Evolutionary conservation across 306 rosid genomes (phyloP).

Genomic region (Cicer cuneatum): DNA sequence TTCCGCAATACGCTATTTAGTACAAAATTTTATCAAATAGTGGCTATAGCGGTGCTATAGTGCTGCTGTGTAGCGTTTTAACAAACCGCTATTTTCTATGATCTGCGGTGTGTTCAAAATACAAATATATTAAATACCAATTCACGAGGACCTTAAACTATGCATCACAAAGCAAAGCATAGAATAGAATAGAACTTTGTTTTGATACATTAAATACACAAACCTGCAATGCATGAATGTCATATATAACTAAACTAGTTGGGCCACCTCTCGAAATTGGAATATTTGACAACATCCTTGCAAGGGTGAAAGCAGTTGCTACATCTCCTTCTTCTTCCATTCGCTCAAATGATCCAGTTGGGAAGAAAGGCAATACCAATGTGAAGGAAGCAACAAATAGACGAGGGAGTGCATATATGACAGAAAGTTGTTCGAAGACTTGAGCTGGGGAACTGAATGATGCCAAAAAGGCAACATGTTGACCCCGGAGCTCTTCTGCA

Average conservation of each 20-base stretch:
- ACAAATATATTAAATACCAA: background rate
- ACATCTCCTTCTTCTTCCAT: constrained; percentile 99
- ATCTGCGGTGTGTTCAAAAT: background rate
- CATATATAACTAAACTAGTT: constrained; percentile 86
- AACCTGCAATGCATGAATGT: constrained; percentile 98
- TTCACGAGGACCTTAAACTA: constrained; percentile 5
- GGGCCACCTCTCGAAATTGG: constrained; percentile 99
- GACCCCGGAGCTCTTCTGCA: constrained; percentile 94
- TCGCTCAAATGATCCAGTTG: constrained; percentile 97
- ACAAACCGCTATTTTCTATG: too few species aligned
- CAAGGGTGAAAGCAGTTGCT: constrained; percentile 96
- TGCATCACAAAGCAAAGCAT: constrained; percentile 26
- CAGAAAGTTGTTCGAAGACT: constrained; percentile 95
- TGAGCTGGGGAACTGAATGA: constrained; percentile 92
- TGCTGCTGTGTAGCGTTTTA: too few species aligned
- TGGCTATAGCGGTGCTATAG: too few species aligned
- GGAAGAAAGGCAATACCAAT: constrained; percentile 94
- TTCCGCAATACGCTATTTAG: too few species aligned
- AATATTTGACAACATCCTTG: constrained; percentile 90
- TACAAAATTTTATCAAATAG: too few species aligned
- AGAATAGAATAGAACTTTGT: constrained; percentile 18
- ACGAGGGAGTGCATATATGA: constrained; percentile 86
- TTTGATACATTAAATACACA: constrained; percentile 39
- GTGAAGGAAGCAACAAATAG: constrained; percentile 94
- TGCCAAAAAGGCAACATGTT: constrained; percentile 92